Evolutionary conservation across 345 rosid genomes (phyloP), one percentile per base, ranked within the genome.

Genomic region (Aurinia saxatilis): DNA sequence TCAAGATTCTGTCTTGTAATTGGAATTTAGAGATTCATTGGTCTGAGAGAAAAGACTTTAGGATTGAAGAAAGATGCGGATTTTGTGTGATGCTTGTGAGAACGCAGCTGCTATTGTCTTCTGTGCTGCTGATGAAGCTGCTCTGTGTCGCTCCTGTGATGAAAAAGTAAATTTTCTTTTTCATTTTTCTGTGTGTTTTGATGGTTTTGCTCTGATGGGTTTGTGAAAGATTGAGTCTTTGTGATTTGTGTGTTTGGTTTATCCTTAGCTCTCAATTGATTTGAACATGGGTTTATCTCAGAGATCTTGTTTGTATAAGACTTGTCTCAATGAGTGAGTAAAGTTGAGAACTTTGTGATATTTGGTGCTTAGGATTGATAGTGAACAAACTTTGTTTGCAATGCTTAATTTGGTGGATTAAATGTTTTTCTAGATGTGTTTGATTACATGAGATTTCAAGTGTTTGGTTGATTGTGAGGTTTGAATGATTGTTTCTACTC

Each of bases 61-160:
- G n/a, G n/a, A n/a, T n/a, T n/a, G 64, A 30, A 57, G 19, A 38
- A 65, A 68, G 74, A 85, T 85, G 92, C 81, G 88, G 57, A 83
- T 82, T 66, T 76, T 85, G 35, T 85, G 92, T 51, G 88, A 83
- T 41, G 88, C 75, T 1, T 85, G 92, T 52, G 92, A 85, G 53
- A 80, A 80, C 70, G 90, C 92, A 6, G 92, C 90, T 34, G 96
- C 92, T 10, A 83, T 83, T 41, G 76, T 88, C 17, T 88, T 88
- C 76, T 88, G 96, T 66, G 96, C 96, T 34, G 90, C 90, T 57
- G 92, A 88, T 39, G 96, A 86, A 76, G 96, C 96, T 50, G 82
- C 96, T 19, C 93, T 86, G 15, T 88, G 96, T 76, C 81, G 82
- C 62, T 39, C 93, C 51, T 88, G 96, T 60, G 93, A 86, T 66